These are phyloP conservation scores for Populus simonii DNA, from an alignment of 345 rosid species.

Conservation along the genomic window DNA sequence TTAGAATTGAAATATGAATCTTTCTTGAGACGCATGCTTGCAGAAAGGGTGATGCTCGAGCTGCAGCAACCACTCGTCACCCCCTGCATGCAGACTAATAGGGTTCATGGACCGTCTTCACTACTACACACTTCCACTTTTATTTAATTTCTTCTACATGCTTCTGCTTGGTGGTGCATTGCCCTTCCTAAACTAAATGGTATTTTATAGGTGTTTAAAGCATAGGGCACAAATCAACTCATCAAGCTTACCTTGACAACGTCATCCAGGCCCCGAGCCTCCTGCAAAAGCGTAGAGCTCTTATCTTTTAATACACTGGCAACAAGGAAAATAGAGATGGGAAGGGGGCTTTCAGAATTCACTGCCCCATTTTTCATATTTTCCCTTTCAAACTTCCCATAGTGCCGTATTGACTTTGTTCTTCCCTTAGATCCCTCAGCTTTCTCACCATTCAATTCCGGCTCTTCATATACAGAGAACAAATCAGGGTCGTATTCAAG, in stretches of 20 bases:
- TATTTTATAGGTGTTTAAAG: neutral
- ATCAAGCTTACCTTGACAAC: constrained; percentile 68
- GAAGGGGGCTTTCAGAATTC: constrained; percentile 65
- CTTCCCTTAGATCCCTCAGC: constrained; percentile 58
- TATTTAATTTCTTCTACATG: neutral
- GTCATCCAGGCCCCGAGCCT: constrained; percentile 94
- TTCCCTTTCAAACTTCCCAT: constrained; percentile 88
- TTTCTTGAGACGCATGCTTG: neutral
- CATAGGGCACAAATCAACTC: neutral
- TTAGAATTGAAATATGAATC: neutral
- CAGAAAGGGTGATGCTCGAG: neutral
- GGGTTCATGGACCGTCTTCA: neutral
- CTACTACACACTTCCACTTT: neutral
- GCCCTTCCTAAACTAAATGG: neutral
- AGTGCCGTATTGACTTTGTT: constrained; percentile 58
- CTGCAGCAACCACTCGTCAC: neutral
- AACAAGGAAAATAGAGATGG: constrained; percentile 90
- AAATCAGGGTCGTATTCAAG: constrained; percentile 88
- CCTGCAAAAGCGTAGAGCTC: constrained; percentile 70
- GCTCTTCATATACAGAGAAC: constrained; percentile 68
- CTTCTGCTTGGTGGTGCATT: neutral
- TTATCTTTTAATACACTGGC: constrained; percentile 96
- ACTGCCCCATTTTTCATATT: constrained; percentile 59
- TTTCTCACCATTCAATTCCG: constrained; percentile 40
- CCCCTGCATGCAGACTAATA: neutral